These are phyloP conservation scores for Ettlia oleoabundans DNA, from an alignment of 139 green algal species.

Conservation along the genomic window DNA sequence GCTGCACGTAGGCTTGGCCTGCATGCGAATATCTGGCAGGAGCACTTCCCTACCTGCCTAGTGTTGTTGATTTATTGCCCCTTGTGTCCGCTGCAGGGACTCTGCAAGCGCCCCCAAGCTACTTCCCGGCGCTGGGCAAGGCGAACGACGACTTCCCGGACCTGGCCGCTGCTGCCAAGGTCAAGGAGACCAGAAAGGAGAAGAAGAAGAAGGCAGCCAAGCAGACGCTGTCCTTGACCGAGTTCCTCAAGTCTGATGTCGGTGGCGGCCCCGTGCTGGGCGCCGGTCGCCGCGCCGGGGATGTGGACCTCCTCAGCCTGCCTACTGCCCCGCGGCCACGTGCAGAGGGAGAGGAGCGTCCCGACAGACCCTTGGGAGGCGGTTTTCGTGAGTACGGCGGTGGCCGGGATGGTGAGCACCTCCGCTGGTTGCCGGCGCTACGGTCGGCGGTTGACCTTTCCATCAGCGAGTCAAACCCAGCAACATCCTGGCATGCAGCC, in stretches of 20 bases:
- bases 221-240: conserved; percentile 65
- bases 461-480: too few relatives aligned
- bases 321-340: conserved; percentile 63
- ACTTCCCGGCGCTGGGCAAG: not conserved
- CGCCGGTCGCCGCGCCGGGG: conserved; percentile 30
- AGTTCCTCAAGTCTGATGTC: conserved; percentile 63
- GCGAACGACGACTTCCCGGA: conserved; percentile 65
- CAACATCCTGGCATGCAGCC: too few relatives aligned
- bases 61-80: too few relatives aligned
- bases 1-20: too few relatives aligned
- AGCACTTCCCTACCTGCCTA: too few relatives aligned
- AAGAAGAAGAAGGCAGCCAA: conserved; percentile 72
- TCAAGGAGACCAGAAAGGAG: conserved; percentile 65
- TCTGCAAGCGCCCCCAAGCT: not conserved
- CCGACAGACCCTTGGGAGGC: conserved; percentile 60
- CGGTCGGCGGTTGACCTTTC: too few relatives aligned
- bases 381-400: conserved; percentile 83
- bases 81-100: not conserved
- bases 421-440: too few relatives aligned
- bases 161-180: conserved; percentile 60
- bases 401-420: conserved; percentile 6
- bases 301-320: conserved; percentile 61
- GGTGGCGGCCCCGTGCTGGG: not conserved
- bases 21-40: not conserved
- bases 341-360: conserved; percentile 54